A percentile compares a stretch with the other conserved stretches of the same genome.
phyloP scores from a whole-genome alignment of 345 rosid genomes.

The Pelargonium nanum region DNA sequence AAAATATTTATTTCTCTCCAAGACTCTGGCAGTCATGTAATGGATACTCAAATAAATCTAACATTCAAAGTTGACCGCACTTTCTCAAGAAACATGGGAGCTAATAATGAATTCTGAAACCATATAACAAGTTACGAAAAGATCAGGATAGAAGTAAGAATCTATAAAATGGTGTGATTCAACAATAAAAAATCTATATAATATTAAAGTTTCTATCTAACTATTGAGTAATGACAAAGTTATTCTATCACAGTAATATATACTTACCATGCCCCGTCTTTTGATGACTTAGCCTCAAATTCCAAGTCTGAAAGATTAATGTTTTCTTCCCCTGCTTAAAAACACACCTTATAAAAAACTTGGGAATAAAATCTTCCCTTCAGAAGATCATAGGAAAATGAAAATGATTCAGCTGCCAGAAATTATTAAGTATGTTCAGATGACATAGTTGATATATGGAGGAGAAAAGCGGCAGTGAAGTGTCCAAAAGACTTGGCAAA shows the following conservation, averaged over 20 bases:
- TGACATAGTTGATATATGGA: neutral
- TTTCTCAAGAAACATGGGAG: neutral
- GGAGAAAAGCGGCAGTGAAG: too few species aligned
- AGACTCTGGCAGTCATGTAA: too few species aligned
- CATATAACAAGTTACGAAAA: too few species aligned
- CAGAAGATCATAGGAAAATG: neutral
- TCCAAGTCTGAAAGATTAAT: slow-evolving; percentile 31
- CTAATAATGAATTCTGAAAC: neutral
- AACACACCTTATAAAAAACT: slow-evolving; percentile 1
- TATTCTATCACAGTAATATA: neutral
- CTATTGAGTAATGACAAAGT: neutral
- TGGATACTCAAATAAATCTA: neutral
- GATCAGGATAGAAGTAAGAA: too few species aligned
- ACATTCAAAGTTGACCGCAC: neutral
- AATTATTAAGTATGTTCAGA: neutral
- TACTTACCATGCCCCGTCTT: slow-evolving; percentile 65
- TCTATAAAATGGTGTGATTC: neutral
- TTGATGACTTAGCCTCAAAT: slow-evolving; percentile 62
- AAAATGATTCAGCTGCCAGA: neutral
- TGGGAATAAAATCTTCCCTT: neutral
- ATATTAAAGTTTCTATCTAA: neutral
- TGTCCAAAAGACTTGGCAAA: too few species aligned
- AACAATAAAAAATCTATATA: neutral
- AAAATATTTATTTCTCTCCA: too few species aligned
- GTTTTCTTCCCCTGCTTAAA: slow-evolving; percentile 22